Evolutionary conservation across 2,329 filamentous ascomycete genomes (phyloP).

Genomic region (Hypoxylon sp.): DNA sequence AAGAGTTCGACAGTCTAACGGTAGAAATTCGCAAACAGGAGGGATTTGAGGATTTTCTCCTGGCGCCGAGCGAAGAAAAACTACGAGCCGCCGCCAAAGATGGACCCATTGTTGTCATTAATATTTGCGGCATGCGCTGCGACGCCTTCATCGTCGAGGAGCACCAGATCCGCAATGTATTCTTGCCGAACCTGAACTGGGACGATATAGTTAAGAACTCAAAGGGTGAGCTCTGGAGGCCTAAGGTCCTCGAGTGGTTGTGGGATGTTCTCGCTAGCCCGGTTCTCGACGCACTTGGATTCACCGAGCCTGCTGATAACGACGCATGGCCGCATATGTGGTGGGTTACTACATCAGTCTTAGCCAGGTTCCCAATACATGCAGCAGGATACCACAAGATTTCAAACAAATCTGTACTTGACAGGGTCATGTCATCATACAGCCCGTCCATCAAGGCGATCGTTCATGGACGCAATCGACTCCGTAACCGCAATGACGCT

Average conservation of each 20-base stretch:
- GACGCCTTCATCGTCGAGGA: slow-evolving; percentile 53
- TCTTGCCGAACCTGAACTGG: slow-evolving; percentile 40
- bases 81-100: slow-evolving; percentile 39
- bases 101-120: slow-evolving; percentile 54
- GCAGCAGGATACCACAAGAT: slow-evolving; percentile 54
- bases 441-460: slow-evolving; percentile 55
- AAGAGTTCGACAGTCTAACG: slow-evolving; percentile 11
- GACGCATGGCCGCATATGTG: slow-evolving; percentile 52
- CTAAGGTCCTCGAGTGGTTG: slow-evolving; percentile 51
- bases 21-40: slow-evolving; percentile 45
- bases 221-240: not conserved
- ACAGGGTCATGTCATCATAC: slow-evolving; percentile 59
- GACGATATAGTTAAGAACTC: slow-evolving; percentile 9
- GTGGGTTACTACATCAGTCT: slow-evolving; percentile 55
- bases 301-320: slow-evolving; percentile 30
- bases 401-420: slow-evolving; percentile 49
- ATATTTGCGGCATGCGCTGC: slow-evolving; percentile 50
- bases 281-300: slow-evolving; percentile 50
- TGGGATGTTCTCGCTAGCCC: slow-evolving; percentile 52
- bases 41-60: slow-evolving; percentile 51
- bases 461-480: slow-evolving; percentile 46
- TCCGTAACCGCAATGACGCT: not conserved
- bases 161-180: slow-evolving; percentile 37
- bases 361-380: slow-evolving; percentile 55
- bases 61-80: slow-evolving; percentile 43